These are phyloP conservation scores for Collybia sordida DNA, from an alignment of 768 basidiomycete species.

Conservation along the genomic window DNA sequence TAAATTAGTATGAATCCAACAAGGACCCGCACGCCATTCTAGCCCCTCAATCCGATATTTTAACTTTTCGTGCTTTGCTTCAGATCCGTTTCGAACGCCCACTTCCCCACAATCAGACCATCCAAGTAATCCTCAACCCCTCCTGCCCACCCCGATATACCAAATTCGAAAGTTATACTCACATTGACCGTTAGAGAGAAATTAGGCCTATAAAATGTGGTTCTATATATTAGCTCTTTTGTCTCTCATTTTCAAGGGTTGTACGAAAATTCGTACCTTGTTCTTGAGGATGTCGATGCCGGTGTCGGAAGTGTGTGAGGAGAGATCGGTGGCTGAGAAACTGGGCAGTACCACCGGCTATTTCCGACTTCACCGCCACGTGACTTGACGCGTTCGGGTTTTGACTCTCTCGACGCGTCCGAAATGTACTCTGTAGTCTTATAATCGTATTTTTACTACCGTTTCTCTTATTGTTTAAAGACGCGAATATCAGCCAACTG, in stretches of 20 bases:
- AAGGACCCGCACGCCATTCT: background rate
- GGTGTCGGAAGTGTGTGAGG: conserved; percentile 35
- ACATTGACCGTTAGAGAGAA: conserved; percentile 27
- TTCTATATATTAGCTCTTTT: conserved; percentile 1
- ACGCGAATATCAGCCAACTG: too few relatives aligned
- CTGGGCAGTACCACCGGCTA: conserved; percentile 35
- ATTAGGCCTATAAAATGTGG: conserved; percentile 9
- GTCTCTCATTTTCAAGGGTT: conserved; percentile 2
- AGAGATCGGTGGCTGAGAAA: conserved; percentile 36
- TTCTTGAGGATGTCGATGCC: conserved; percentile 62
- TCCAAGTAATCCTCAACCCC: conserved; percentile 3
- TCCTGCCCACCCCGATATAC: background rate
- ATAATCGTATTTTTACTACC: background rate
- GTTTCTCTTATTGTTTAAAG: too few relatives aligned
- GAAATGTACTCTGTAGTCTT: background rate
- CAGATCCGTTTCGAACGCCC: background rate
- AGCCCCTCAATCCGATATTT: background rate
- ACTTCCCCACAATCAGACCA: conserved; percentile 1
- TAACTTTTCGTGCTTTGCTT: too few relatives aligned
- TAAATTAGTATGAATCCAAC: background rate
- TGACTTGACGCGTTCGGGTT: conserved; percentile 5
- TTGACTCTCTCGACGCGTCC: background rate
- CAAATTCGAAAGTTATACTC: conserved; percentile 20
- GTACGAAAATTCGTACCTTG: conserved; percentile 15
- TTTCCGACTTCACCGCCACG: conserved; percentile 19